Evolutionary conservation across 257 asterid genomes (phyloP).

Genomic region (Ballota nigra): DNA sequence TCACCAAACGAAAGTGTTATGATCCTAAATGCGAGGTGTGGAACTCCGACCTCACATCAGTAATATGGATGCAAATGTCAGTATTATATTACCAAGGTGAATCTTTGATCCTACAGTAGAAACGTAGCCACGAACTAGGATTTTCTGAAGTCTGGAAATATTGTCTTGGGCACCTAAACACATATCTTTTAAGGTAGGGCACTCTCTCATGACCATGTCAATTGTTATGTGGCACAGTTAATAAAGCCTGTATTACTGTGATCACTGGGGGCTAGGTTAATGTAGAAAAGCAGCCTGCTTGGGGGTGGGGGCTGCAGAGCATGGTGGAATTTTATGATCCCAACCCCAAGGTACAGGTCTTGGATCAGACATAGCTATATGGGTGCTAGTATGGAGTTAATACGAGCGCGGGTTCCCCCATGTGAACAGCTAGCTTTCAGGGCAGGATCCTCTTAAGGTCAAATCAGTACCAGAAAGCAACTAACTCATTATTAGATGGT

Average conservation of each 20-base stretch:
- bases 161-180: not conserved
- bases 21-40: not conserved
- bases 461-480: not conserved
- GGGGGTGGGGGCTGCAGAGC: not conserved
- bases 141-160: not conserved
- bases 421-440: not conserved
- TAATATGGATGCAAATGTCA: not conserved
- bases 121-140: not conserved
- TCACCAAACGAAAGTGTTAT: not conserved
- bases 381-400: not conserved
- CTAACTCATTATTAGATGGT: not conserved
- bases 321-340: not conserved
- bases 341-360: not conserved
- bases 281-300: not conserved
- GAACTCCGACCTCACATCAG: not conserved
- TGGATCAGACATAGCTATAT: not conserved
- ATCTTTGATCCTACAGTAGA: not conserved
- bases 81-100: not conserved
- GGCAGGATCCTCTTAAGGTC: not conserved
- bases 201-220: not conserved
- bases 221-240: not conserved
- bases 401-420: not conserved
- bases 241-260: not conserved
- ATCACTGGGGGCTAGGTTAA: not conserved
- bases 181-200: not conserved